phyloP scores from a whole-genome alignment of 768 basidiomycete species.

The Suillus lakei region DNA sequence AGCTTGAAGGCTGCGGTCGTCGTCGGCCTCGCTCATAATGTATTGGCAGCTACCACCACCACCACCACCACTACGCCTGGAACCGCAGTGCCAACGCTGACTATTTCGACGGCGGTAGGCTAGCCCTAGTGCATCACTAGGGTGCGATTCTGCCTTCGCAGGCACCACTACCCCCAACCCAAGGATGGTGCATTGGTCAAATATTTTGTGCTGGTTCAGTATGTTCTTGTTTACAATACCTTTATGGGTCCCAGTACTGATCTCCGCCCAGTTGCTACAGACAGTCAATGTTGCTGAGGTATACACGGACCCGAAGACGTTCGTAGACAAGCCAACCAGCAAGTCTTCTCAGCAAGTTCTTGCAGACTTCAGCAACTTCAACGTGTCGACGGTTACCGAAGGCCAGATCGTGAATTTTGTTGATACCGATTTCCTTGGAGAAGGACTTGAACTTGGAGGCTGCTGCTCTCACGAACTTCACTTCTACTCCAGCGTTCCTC shows the following conservation, averaged over 20 bases:
- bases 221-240: slow-evolving; percentile 24
- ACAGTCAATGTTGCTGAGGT: slow-evolving; percentile 80
- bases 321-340: slow-evolving; percentile 88
- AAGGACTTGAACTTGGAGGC: slow-evolving; percentile 84
- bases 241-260: background rate
- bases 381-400: slow-evolving; percentile 53
- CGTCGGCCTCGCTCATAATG: slow-evolving; percentile 16
- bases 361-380: slow-evolving; percentile 58
- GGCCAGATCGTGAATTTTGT: slow-evolving; percentile 72
- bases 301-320: slow-evolving; percentile 84
- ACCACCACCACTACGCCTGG: slow-evolving; percentile 16
- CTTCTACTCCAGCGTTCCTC: slow-evolving; percentile 65
- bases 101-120: slow-evolving; percentile 66
- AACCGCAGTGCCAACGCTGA: slow-evolving; percentile 38
- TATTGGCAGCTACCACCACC: slow-evolving; percentile 22
- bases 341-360: slow-evolving; percentile 69
- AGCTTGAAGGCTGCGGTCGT: slow-evolving; percentile 17
- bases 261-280: slow-evolving; percentile 68
- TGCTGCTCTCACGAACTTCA: slow-evolving; percentile 64
- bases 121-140: slow-evolving; percentile 60
- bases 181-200: slow-evolving; percentile 76
- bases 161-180: slow-evolving; percentile 63
- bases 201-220: slow-evolving; percentile 86
- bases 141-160: slow-evolving; percentile 66
- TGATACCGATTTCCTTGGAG: slow-evolving; percentile 76